phyloP scores from a whole-genome alignment of 306 rosid species.

The Acmispon strigosus region DNA sequence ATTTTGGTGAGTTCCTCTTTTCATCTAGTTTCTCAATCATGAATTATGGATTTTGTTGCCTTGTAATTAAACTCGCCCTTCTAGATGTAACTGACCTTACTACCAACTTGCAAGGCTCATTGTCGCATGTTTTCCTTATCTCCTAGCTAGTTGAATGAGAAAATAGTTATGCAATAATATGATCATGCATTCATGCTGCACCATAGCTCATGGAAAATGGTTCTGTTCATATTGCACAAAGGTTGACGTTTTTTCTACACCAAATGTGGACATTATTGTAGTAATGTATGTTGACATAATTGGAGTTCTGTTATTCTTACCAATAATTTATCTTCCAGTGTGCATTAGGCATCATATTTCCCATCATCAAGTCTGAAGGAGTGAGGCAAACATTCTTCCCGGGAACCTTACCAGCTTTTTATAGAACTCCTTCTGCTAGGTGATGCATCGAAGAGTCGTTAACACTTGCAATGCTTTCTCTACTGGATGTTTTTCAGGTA shows the following conservation, averaged over 20 bases:
- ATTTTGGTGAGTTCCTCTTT: slow-evolving; percentile 41
- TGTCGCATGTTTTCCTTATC: neutral
- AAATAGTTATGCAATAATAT: neutral
- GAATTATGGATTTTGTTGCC: neutral
- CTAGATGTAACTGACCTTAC: neutral
- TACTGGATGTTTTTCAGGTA: neutral
- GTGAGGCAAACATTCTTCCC: slow-evolving; percentile 42
- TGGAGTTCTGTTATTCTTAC: neutral
- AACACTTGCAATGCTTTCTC: neutral
- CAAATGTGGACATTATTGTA: neutral
- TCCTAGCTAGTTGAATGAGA: neutral
- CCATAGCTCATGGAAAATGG: neutral
- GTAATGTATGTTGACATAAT: neutral
- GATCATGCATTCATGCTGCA: neutral
- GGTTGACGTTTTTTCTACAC: neutral
- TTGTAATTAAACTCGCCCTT: neutral
- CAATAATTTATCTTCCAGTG: slow-evolving; percentile 19
- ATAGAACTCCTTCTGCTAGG: slow-evolving; percentile 18
- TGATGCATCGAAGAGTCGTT: neutral
- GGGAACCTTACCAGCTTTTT: slow-evolving; percentile 26
- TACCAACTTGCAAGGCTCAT: neutral
- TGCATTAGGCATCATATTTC: slow-evolving; percentile 47
- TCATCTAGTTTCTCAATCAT: neutral
- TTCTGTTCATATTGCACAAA: neutral
- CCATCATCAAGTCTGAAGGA: slow-evolving; percentile 55